phyloP scores from a whole-genome alignment of 1,284 basidiomycete species.

The Ceratobasidium sp. region DNA sequence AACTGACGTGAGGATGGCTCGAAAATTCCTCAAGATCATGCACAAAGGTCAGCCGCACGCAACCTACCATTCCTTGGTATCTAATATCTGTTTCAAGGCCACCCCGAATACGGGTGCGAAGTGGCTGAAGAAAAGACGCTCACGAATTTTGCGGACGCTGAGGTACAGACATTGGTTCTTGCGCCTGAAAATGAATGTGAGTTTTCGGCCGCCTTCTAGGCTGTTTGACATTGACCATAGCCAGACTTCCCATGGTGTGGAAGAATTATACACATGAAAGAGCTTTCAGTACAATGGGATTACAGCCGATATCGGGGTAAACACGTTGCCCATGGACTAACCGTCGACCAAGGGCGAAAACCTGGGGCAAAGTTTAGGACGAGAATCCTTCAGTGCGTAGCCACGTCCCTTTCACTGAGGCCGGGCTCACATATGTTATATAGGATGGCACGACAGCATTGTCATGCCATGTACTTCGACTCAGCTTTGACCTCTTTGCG shows the following conservation, averaged over 20 bases:
- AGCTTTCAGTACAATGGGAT: slow-evolving; percentile 80
- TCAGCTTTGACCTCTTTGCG: slow-evolving; percentile 71
- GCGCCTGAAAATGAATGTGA: slow-evolving; percentile 33
- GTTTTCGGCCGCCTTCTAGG: not conserved
- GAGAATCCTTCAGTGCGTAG: slow-evolving; percentile 72
- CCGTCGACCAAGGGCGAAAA: slow-evolving; percentile 68
- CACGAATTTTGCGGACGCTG: slow-evolving; percentile 80
- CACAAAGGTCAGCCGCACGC: slow-evolving; percentile 65
- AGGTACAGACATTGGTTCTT: slow-evolving; percentile 49
- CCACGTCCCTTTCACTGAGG: not conserved
- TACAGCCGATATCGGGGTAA: slow-evolving; percentile 71
- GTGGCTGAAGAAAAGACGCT: slow-evolving; percentile 90
- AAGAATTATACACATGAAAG: slow-evolving; percentile 75
- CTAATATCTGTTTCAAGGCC: slow-evolving; percentile 62
- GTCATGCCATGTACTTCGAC: slow-evolving; percentile 83
- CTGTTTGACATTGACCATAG: slow-evolving; percentile 23
- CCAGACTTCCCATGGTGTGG: slow-evolving; percentile 93
- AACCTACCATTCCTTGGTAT: not conserved
- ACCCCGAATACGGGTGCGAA: slow-evolving; percentile 92
- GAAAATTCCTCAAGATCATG: slow-evolving; percentile 82
- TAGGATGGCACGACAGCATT: slow-evolving; percentile 73
- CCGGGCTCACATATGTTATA: not conserved
- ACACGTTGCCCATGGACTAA: slow-evolving; percentile 69
- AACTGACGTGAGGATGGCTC: slow-evolving; percentile 71
- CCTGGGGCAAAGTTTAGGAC: slow-evolving; percentile 68